These are phyloP conservation scores for Tricholoma terreum DNA, from an alignment of 768 basidiomycete genomes.

Conservation along the genomic window DNA sequence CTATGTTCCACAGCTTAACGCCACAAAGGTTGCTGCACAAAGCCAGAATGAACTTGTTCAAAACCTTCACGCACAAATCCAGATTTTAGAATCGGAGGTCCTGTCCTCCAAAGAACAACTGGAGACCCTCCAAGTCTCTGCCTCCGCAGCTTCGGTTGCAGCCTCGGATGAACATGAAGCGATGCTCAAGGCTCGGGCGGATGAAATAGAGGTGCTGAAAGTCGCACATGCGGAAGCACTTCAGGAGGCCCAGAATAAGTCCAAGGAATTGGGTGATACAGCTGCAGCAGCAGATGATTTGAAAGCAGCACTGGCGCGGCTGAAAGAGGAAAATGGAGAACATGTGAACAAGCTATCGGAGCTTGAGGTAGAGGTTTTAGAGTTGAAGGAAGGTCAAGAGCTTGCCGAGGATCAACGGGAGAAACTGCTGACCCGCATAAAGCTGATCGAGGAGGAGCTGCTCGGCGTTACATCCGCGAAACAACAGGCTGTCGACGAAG, in stretches of 20 bases:
- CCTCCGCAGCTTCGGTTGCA: constrained; percentile 43
- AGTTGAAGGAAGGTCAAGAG: constrained; percentile 71
- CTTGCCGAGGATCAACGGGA: constrained; percentile 56
- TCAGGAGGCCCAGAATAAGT: constrained; percentile 43
- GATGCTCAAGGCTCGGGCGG: constrained; percentile 49
- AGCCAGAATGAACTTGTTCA: constrained; percentile 46
- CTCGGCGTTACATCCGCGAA: constrained; percentile 44
- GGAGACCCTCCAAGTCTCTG: constrained; percentile 43
- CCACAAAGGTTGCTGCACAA: constrained; percentile 37
- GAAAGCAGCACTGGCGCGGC: constrained; percentile 43
- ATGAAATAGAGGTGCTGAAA: constrained; percentile 51
- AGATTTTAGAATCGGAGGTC: constrained; percentile 49
- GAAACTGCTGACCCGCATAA: constrained; percentile 42
- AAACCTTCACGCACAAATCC: constrained; percentile 48
- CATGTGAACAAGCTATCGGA: constrained; percentile 70
- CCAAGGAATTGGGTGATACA: constrained; percentile 46
- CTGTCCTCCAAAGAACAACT: constrained; percentile 49
- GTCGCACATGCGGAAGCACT: constrained; percentile 46
- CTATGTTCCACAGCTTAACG: constrained; percentile 43
- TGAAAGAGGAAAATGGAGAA: constrained; percentile 70
- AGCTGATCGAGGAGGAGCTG: constrained; percentile 53
- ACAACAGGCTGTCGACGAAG: constrained; percentile 45
- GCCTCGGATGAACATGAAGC: constrained; percentile 63
- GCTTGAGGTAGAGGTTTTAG: constrained; percentile 77
- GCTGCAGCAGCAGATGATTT: constrained; percentile 41